Percentiles rank a stretch among this genome's conserved stretches.
phyloP scores from a whole-genome alignment of 345 rosid genomes.

The Eucalyptus paniculata region DNA sequence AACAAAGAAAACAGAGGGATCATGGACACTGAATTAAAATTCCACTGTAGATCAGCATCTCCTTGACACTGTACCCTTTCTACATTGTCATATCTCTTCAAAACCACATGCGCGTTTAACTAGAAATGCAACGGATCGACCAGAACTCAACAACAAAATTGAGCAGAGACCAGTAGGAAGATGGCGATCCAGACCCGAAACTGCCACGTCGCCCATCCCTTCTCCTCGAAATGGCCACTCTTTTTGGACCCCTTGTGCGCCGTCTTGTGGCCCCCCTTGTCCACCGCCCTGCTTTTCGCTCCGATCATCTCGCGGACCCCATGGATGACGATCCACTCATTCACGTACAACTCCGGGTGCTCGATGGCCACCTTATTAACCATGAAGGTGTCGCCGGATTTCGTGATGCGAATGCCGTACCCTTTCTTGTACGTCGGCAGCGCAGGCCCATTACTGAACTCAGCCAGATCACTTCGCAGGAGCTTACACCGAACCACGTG shows the following conservation, averaged over 20 bases:
- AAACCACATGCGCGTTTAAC: not conserved
- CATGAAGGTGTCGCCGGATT: constrained; percentile 7
- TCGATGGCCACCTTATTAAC: constrained; percentile 14
- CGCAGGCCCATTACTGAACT: constrained; percentile 1
- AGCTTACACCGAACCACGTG: constrained; percentile 25
- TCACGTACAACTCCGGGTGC: constrained; percentile 16
- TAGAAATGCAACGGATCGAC: not conserved
- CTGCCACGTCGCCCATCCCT: not conserved
- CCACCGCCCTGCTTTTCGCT: not conserved
- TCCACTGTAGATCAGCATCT: not conserved
- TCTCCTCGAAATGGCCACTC: not conserved
- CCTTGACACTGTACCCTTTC: not conserved
- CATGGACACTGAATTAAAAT: not conserved
- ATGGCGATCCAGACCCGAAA: not conserved
- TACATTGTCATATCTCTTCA: not conserved
- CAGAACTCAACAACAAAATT: not conserved
- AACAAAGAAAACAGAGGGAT: not conserved
- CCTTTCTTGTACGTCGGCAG: constrained; percentile 14
- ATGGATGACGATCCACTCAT: constrained; percentile 22
- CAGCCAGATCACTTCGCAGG: constrained; percentile 13
- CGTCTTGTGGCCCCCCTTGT: not conserved
- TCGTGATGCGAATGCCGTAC: constrained; percentile 9
- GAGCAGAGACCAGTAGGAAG: not conserved
- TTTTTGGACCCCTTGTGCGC: not conserved
- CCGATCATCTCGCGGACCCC: constrained; percentile 3